Conservation (phyloP, 768 basidiomycete genomes). For the Pilatotrama ljubarskyi region DNA sequence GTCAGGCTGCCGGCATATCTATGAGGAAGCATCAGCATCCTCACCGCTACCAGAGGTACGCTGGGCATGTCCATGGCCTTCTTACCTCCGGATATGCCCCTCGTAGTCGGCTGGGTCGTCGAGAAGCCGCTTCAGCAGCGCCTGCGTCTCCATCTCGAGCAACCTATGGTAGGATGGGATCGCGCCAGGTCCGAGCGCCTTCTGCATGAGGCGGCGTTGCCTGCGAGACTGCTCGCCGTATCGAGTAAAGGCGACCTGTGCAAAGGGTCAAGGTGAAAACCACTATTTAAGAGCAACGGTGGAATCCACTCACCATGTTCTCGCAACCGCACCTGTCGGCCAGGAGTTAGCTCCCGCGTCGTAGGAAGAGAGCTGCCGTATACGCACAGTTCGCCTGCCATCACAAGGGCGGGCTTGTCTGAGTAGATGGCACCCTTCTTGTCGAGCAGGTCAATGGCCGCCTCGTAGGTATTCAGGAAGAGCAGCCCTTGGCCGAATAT, state of each 20-base stretch:
- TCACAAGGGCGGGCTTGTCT: constrained; percentile 68
- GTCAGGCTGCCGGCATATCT: constrained; percentile 56
- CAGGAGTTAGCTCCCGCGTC: neutral
- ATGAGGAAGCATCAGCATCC: constrained; percentile 21
- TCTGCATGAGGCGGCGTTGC: constrained; percentile 65
- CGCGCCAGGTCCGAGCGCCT: constrained; percentile 52
- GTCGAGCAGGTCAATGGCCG: constrained; percentile 64
- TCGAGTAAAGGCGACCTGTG: constrained; percentile 60
- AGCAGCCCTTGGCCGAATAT: constrained; percentile 66
- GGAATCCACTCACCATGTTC: constrained; percentile 51
- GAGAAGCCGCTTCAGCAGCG: constrained; percentile 56
- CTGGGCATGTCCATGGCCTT: too few relatives aligned
- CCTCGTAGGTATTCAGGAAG: constrained; percentile 63
- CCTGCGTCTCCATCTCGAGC: constrained; percentile 53
- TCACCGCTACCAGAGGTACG: neutral
- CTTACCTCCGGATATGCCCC: constrained; percentile 39
- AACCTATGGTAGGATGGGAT: constrained; percentile 60
- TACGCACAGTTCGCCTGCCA: constrained; percentile 71
- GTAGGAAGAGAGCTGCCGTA: too few relatives aligned
- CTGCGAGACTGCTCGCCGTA: constrained; percentile 64
- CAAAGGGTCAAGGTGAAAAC: too few relatives aligned
- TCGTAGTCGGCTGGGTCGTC: constrained; percentile 38
- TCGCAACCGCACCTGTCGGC: constrained; percentile 53
- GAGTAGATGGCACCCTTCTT: constrained; percentile 72
- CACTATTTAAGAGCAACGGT: neutral